Percentiles rank a stretch among this genome's conserved stretches.
phyloP scores from a whole-genome alignment of 2,329 filamentous ascomycete species.

The Colletotrichum brevisporum region DNA sequence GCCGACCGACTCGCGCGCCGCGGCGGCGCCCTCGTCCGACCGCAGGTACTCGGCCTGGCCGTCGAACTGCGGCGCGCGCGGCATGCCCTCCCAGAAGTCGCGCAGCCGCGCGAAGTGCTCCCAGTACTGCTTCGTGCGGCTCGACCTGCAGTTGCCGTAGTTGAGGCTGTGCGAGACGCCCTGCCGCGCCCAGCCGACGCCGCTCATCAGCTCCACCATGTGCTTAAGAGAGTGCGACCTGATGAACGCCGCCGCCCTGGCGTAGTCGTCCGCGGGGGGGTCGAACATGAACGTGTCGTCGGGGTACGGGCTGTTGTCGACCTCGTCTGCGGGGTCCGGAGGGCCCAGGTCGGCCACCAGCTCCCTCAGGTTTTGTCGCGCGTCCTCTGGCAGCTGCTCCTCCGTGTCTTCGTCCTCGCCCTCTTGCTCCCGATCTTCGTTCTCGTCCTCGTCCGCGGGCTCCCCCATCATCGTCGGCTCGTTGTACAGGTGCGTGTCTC shows the following conservation, averaged over 20 bases:
- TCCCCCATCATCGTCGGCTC: slow-evolving; percentile 24
- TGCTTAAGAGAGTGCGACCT: slow-evolving; percentile 13
- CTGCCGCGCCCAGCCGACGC: slow-evolving; percentile 6
- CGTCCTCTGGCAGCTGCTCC: background rate
- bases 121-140: slow-evolving; percentile 19
- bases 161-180: background rate
- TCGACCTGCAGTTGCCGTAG: background rate
- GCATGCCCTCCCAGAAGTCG: slow-evolving; percentile 23
- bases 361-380: background rate
- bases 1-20: background rate
- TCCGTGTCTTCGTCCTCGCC: background rate
- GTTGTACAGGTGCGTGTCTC: slow-evolving; percentile 18
- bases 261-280: slow-evolving; percentile 1
- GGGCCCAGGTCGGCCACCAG: slow-evolving; percentile 11
- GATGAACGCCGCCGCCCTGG: background rate
- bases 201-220: slow-evolving; percentile 26
- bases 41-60: slow-evolving; percentile 31
- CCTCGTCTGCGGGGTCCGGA: slow-evolving; percentile 1
- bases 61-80: slow-evolving; percentile 13
- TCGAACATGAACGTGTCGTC: slow-evolving; percentile 30
- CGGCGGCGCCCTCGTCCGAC: background rate
- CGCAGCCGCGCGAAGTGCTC: slow-evolving; percentile 1
- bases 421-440: background rate
- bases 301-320: slow-evolving; percentile 3
- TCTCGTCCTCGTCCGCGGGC: background rate